Evolutionary conservation across 495 filamentous ascomycete genomes (phyloP), one percentile per base, ranked within the genome.

Genomic region (Daldinia caldariorum): DNA sequence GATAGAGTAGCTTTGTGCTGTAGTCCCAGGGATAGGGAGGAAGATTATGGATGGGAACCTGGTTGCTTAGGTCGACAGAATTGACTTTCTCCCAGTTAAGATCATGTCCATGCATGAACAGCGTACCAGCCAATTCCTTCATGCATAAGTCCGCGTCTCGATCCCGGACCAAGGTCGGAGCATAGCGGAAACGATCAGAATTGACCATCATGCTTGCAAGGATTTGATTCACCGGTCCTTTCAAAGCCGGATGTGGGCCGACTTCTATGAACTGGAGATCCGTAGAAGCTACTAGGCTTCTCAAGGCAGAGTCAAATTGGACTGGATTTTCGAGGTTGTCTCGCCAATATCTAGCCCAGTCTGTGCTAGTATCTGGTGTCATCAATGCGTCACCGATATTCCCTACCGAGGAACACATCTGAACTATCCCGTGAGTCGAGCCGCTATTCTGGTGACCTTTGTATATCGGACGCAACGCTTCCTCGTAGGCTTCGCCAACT

Each of bases 231-330:
- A 49, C 20, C 16, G 43, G 43, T 16, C 43, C 43, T 22, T 49
- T 49, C 43, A 49, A 22, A 16, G 20, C 43, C 8, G 43, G 43
- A 22, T 49, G 43, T 6, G 43, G 20, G 20, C 43, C 43, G 3
- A 49, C 20, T 22, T 49, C 43, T 16, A 49, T 49, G 16, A 49
- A 6, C 16, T 49, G 43, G 43, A 49, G 20, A 16, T 49, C 20
- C 43, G 4, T 38, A 38, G 43, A 16, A 49, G 43, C 43, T 49
- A 20, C 20, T 10, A 49, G n/a, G 43, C 20, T 16, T 16, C 43
- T 49, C 43, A 49, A 49, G n/a, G 43, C 43, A 22, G 43, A 49
- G n/a, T 49, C 43, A 22, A 49, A 49, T 10, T 18, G 43, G 43
- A 49, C 43, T 9, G 20, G n/a, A 3, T 22, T 49, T 49, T 49